Percentiles rank a stretch among this genome's conserved stretches.
phyloP scores from a whole-genome alignment of 768 basidiomycete species.

The Auricularia auricula-judae region DNA sequence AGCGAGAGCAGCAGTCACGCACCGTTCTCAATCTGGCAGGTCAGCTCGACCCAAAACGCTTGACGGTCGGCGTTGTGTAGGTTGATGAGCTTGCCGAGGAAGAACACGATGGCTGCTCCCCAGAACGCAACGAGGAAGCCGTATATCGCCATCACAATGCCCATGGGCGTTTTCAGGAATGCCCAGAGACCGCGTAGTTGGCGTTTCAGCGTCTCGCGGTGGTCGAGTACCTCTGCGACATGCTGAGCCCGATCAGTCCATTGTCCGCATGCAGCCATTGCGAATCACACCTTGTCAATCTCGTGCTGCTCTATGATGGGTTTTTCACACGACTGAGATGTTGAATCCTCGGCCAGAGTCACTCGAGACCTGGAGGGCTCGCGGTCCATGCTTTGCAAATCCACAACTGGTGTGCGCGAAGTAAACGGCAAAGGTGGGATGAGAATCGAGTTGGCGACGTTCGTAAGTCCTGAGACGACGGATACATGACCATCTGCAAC shows the following conservation, averaged over 20 bases:
- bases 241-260: conserved; percentile 49
- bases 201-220: conserved; percentile 43
- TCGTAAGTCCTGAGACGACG: conserved; percentile 44
- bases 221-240: conserved; percentile 63
- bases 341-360: background rate
- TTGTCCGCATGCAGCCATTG: background rate
- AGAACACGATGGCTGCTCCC: conserved; percentile 75
- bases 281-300: background rate
- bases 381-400: conserved; percentile 59
- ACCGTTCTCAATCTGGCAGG: conserved; percentile 71
- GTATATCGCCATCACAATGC: conserved; percentile 55
- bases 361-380: conserved; percentile 27
- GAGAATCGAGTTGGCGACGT: conserved; percentile 69
- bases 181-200: conserved; percentile 65
- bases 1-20: conserved; percentile 1
- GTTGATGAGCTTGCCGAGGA: conserved; percentile 58
- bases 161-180: conserved; percentile 73
- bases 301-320: conserved; percentile 11
- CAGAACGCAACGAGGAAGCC: conserved; percentile 79
- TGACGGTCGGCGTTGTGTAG: conserved; percentile 56
- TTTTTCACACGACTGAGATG: background rate
- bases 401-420: conserved; percentile 29
- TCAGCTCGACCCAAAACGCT: conserved; percentile 74
- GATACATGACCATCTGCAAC: background rate
- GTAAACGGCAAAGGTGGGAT: conserved; percentile 28